A percentile compares a stretch with the other conserved stretches of the same genome.
Conservation (phyloP, 352 stramenopile species). For the Aphanomyces stellatus region DNA sequence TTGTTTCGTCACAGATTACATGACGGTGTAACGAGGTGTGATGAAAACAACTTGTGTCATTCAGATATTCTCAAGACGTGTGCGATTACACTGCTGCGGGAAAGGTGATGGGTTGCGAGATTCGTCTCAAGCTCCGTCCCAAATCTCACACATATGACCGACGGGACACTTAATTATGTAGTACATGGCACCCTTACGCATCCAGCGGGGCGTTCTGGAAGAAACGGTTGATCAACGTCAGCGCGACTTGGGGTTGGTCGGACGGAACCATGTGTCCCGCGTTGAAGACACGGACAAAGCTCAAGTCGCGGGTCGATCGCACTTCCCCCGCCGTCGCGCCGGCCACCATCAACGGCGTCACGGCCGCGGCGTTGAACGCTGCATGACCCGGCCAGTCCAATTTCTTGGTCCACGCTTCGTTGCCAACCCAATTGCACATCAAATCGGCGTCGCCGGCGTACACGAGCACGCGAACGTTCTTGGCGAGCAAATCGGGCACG, state of each 20-base stretch:
- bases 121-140: too few species aligned
- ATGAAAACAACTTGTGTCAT: too few species aligned
- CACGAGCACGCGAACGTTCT: conserved; percentile 75
- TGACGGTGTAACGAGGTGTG: too few species aligned
- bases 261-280: conserved; percentile 29
- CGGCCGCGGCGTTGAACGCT: conserved; percentile 64
- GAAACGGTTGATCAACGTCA: conserved; percentile 80
- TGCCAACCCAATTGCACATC: conserved; percentile 97
- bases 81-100: too few species aligned
- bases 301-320: conserved; percentile 23
- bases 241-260: conserved; percentile 55
- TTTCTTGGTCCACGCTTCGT: conserved; percentile 88
- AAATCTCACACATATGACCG: too few species aligned
- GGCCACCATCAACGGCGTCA: conserved; percentile 25
- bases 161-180: too few species aligned
- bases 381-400: conserved; percentile 89
- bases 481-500: conserved; percentile 80
- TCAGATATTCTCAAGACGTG: too few species aligned
- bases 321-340: conserved; percentile 21
- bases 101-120: too few species aligned
- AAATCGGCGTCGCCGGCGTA: conserved; percentile 96
- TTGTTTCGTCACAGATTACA: too few species aligned
- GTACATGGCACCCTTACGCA: too few species aligned
- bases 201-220: conserved; percentile 28
- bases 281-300: conserved; percentile 15